A percentile compares a stretch with the other conserved stretches of the same genome.
Evolutionary conservation across 305 asterid species (phyloP).

Genomic region (Lippia alba): DNA sequence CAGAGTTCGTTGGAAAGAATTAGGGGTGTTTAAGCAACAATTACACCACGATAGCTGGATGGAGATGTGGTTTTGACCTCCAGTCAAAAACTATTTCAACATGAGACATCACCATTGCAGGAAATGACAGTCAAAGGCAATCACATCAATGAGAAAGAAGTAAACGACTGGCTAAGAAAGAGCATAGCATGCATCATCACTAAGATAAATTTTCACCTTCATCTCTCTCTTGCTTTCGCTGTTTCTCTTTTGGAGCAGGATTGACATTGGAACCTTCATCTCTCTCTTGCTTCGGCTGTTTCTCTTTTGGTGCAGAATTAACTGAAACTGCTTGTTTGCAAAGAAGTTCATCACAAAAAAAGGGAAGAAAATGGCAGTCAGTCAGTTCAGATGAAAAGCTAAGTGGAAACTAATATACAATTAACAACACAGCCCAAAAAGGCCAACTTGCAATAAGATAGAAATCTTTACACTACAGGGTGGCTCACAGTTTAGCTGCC

Average conservation of each 20-base stretch:
- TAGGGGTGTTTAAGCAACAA: neutral
- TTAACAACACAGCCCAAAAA: constrained; percentile 16
- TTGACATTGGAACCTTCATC: constrained; percentile 55
- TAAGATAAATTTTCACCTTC: constrained; percentile 58
- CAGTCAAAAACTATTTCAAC: constrained; percentile 11
- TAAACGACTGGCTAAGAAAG: constrained; percentile 8
- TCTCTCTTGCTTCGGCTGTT: constrained; percentile 59
- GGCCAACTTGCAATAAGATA: constrained; percentile 15
- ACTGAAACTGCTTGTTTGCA: constrained; percentile 49
- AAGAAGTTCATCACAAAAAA: constrained; percentile 21
- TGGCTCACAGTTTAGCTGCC: constrained; percentile 16
- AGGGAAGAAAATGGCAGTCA: neutral
- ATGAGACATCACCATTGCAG: constrained; percentile 6
- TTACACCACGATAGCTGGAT: neutral
- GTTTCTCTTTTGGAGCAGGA: constrained; percentile 51
- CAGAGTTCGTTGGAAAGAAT: constrained; percentile 13
- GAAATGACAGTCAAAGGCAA: constrained; percentile 18
- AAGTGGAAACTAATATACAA: constrained; percentile 4
- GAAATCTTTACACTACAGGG: constrained; percentile 15
- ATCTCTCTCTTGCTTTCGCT: constrained; percentile 60
- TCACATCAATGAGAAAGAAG: constrained; percentile 1
- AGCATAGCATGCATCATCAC: constrained; percentile 24
- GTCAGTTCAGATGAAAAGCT: constrained; percentile 22
- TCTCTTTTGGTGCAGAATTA: constrained; percentile 59
- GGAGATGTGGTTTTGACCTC: constrained; percentile 7